Evolutionary conservation across 208 protist species (phyloP).

Genomic region (Acanthamoeba divionensis): DNA sequence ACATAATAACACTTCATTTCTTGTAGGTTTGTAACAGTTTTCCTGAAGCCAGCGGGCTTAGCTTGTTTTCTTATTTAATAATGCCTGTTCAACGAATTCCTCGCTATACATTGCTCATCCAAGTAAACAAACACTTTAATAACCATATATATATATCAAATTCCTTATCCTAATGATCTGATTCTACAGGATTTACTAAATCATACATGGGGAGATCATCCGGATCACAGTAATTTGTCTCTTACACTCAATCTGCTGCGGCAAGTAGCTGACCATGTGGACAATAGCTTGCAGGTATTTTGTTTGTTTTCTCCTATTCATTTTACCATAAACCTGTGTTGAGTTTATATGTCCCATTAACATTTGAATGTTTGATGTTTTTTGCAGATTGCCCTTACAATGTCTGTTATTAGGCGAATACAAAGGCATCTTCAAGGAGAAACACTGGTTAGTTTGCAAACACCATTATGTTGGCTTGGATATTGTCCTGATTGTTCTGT

Average conservation of each 20-base stretch:
- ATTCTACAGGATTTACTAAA: neutral
- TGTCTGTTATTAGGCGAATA: neutral
- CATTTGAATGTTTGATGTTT: too few relatives aligned
- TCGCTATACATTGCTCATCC: conserved; percentile 14
- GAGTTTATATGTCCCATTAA: too few relatives aligned
- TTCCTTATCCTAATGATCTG: neutral
- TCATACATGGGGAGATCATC: neutral
- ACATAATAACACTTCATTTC: neutral
- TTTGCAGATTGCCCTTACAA: conserved; percentile 23
- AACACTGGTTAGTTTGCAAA: neutral
- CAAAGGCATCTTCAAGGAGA: neutral
- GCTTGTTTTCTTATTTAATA: conserved; percentile 3
- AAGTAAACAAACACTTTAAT: neutral
- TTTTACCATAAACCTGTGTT: too few relatives aligned
- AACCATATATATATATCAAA: neutral
- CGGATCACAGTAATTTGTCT: neutral
- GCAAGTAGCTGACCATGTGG: conserved; percentile 15
- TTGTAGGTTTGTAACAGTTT: conserved; percentile 9
- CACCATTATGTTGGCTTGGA: neutral
- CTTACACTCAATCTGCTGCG: neutral
- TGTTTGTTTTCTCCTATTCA: too few relatives aligned
- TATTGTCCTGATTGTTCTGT: neutral
- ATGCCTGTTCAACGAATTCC: conserved; percentile 27
- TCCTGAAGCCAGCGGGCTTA: neutral
- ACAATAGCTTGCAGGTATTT: conserved; percentile 34